phyloP scores from a whole-genome alignment of 2,329 filamentous ascomycete genomes.

The Chlorencoelia australis region DNA sequence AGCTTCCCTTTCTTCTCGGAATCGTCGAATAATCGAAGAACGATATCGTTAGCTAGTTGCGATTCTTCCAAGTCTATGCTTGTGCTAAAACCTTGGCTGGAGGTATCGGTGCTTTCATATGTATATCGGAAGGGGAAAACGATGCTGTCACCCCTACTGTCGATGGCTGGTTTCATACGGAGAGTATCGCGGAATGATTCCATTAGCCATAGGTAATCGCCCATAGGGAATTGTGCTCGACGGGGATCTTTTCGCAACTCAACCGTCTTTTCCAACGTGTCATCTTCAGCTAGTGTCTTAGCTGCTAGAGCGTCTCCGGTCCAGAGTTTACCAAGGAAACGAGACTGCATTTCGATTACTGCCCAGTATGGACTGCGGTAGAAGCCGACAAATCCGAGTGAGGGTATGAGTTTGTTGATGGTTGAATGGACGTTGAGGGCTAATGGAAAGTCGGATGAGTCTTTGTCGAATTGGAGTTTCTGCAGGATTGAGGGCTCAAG shows the following conservation, averaged over 20 bases:
- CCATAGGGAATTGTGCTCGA: slow-evolving; percentile 69
- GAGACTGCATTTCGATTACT: slow-evolving; percentile 78
- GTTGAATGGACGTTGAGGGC: slow-evolving; percentile 60
- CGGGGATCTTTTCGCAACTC: slow-evolving; percentile 22
- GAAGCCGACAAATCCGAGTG: slow-evolving; percentile 71
- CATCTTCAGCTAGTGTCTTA: slow-evolving; percentile 20
- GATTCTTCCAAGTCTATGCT: slow-evolving; percentile 33
- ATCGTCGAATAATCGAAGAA: slow-evolving; percentile 11
- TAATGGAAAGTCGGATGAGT: slow-evolving; percentile 40
- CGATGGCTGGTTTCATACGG: slow-evolving; percentile 34
- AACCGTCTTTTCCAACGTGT: slow-evolving; percentile 19
- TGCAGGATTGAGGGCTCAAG: slow-evolving; percentile 46
- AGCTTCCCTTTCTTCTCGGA: slow-evolving; percentile 33
- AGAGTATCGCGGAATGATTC: slow-evolving; percentile 56
- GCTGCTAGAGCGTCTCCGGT: slow-evolving; percentile 17
- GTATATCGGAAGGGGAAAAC: slow-evolving; percentile 38
- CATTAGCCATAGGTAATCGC: slow-evolving; percentile 69
- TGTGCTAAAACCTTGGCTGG: too few species aligned
- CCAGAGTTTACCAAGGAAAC: slow-evolving; percentile 56
- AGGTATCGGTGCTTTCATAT: slow-evolving; percentile 28
- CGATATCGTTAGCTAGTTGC: slow-evolving; percentile 29
- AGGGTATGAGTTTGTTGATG: slow-evolving; percentile 47
- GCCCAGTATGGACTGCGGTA: slow-evolving; percentile 82
- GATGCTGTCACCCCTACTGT: slow-evolving; percentile 28
- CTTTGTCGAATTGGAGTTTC: slow-evolving; percentile 46